Conservation (phyloP, 768 basidiomycete species). For the Paxillus involutus region DNA sequence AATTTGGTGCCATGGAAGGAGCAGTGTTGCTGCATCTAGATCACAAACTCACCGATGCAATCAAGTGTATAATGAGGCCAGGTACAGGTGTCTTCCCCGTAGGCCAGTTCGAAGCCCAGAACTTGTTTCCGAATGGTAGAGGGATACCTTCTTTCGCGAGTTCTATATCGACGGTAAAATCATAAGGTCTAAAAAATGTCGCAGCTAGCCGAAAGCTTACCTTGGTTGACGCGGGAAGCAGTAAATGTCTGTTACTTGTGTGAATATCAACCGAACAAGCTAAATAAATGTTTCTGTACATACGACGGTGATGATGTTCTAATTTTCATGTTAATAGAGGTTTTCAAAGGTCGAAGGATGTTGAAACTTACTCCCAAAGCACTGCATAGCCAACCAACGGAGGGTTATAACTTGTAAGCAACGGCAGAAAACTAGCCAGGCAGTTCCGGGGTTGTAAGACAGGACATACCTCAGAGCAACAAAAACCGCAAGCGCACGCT, state of each 20-base stretch:
- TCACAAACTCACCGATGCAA: constrained; percentile 41
- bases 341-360: background rate
- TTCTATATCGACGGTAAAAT: constrained; percentile 30
- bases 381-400: constrained; percentile 16
- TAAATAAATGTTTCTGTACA: background rate
- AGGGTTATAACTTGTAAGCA: background rate
- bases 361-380: constrained; percentile 33
- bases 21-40: too few relatives aligned
- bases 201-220: constrained; percentile 10
- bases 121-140: constrained; percentile 54
- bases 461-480: constrained; percentile 51
- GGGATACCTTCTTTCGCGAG: constrained; percentile 64
- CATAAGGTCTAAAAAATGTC: too few relatives aligned
- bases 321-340: constrained; percentile 1
- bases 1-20: constrained; percentile 35
- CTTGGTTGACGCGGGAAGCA: constrained; percentile 53
- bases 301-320: constrained; percentile 36
- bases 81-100: constrained; percentile 56
- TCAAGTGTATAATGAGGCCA: constrained; percentile 54
- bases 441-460: background rate
- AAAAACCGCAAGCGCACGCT: constrained; percentile 54
- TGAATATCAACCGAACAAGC: background rate
- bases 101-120: constrained; percentile 66
- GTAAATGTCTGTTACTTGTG: constrained; percentile 44
- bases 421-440: background rate